Percentiles rank a stretch among this genome's conserved stretches.
These are phyloP conservation scores for Hansfordia pulvinata DNA, from an alignment of 2,329 filamentous ascomycete species.

Conservation along the genomic window DNA sequence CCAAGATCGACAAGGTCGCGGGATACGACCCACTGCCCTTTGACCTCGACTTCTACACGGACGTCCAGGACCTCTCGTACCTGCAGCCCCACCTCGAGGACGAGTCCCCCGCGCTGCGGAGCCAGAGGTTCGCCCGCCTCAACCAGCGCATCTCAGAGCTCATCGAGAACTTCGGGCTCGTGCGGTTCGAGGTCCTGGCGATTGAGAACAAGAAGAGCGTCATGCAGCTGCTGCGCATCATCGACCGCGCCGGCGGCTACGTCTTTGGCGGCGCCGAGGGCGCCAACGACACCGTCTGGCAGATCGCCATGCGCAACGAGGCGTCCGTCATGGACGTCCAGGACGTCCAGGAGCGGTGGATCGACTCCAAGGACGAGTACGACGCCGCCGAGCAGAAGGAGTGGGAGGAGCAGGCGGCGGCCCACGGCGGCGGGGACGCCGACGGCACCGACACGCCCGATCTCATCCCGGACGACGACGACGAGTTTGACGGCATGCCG, in stretches of 20 bases:
- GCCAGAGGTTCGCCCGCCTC: slow-evolving; percentile 67
- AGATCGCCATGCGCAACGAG: slow-evolving; percentile 76
- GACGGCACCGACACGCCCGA: slow-evolving; percentile 18
- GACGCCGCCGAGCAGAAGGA: slow-evolving; percentile 66
- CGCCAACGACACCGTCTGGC: slow-evolving; percentile 94
- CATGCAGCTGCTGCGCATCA: slow-evolving; percentile 78
- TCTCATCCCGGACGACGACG: slow-evolving; percentile 19
- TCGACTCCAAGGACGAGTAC: slow-evolving; percentile 79
- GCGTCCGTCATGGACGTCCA: slow-evolving; percentile 64
- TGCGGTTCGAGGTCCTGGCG: slow-evolving; percentile 84
- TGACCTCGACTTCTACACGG: slow-evolving; percentile 94
- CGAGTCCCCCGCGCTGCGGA: slow-evolving; percentile 58
- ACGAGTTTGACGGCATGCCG: slow-evolving; percentile 36
- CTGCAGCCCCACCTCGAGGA: slow-evolving; percentile 67
- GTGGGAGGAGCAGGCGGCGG: slow-evolving; percentile 64
- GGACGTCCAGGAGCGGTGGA: slow-evolving; percentile 92
- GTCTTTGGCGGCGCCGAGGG: slow-evolving; percentile 84
- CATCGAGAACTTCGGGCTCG: slow-evolving; percentile 79
- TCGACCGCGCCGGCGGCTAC: slow-evolving; percentile 87
- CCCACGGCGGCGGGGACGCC: slow-evolving; percentile 29
- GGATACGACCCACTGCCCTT: slow-evolving; percentile 81
- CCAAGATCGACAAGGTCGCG: slow-evolving; percentile 90
- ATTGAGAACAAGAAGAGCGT: slow-evolving; percentile 96
- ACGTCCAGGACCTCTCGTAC: slow-evolving; percentile 85
- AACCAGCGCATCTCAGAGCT: slow-evolving; percentile 80